Evolutionary conservation across 129 eudicot genomes (phyloP).

Genomic region (Flaveria trinervia): DNA sequence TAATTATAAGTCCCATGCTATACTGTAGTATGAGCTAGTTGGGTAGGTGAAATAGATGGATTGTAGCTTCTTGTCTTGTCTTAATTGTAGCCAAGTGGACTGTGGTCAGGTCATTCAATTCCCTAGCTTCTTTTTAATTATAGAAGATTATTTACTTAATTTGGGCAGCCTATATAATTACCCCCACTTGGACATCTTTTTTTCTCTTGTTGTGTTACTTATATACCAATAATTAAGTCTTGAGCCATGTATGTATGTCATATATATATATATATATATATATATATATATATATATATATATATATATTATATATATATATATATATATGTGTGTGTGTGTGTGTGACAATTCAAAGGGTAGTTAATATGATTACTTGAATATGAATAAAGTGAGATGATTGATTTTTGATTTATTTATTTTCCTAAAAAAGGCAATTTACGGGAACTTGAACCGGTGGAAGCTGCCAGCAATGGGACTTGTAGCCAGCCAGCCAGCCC

Average conservation of each 20-base stretch:
- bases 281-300: background rate
- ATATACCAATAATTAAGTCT: no score
- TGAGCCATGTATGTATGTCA: background rate
- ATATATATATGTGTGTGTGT: no score
- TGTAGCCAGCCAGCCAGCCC: slow-evolving; percentile 6
- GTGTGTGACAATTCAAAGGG: background rate
- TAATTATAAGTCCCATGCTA: background rate
- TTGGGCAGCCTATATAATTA: no score
- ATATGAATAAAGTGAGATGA: slow-evolving; percentile 4
- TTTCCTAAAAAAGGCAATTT: slow-evolving; percentile 12
- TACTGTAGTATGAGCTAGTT: no score
- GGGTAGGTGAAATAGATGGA: background rate
- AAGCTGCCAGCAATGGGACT: slow-evolving; percentile 4
- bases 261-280: no score
- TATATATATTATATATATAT: background rate
- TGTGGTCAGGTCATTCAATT: background rate
- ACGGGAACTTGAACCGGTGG: slow-evolving; percentile 31
- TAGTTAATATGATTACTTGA: background rate
- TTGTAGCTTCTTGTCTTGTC: slow-evolving; percentile 13
- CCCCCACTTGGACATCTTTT: no score
- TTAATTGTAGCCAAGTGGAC: slow-evolving; percentile 7
- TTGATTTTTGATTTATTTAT: background rate
- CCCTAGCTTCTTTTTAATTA: background rate
- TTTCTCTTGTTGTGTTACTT: no score
- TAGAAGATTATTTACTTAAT: background rate